Evolutionary conservation across 306 rosid genomes (phyloP).

Genomic region (Acacia crassicarpa): DNA sequence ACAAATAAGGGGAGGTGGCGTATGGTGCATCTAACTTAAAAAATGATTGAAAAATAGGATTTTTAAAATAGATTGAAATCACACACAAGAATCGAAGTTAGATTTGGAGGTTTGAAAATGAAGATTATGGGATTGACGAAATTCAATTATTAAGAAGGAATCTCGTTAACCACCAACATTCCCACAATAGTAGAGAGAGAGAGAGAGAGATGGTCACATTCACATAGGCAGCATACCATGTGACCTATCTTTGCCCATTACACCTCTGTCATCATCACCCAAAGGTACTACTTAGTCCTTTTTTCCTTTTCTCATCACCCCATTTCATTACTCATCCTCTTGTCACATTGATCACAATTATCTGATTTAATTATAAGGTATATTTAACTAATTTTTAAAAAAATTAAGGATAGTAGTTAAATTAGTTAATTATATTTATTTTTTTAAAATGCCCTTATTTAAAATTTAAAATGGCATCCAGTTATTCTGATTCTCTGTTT

Average conservation of each 20-base stretch:
- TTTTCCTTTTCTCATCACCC: neutral
- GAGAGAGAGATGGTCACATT: neutral
- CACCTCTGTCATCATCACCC: neutral
- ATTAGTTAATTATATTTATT: too few relatives aligned
- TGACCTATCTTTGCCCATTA: conserved; percentile 34
- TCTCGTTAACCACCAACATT: conserved; percentile 64
- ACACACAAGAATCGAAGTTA: neutral
- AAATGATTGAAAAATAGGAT: neutral
- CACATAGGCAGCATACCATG: conserved; percentile 44
- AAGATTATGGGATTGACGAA: conserved; percentile 30
- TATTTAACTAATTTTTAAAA: too few relatives aligned
- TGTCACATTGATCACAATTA: too few relatives aligned
- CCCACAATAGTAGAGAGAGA: conserved; percentile 37
- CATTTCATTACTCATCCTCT: neutral
- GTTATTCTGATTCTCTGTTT: too few relatives aligned
- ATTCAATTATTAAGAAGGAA: conserved; percentile 34
- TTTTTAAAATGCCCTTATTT: too few relatives aligned
- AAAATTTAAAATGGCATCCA: too few relatives aligned
- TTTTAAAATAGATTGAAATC: neutral
- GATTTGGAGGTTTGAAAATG: conserved; percentile 6
- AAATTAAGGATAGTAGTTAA: too few relatives aligned
- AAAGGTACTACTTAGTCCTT: neutral
- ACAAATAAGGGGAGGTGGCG: neutral
- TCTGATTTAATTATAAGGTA: too few relatives aligned
- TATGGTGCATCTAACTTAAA: neutral